phyloP scores from a whole-genome alignment of 768 basidiomycete genomes.

The Lactifluus subvellereus region DNA sequence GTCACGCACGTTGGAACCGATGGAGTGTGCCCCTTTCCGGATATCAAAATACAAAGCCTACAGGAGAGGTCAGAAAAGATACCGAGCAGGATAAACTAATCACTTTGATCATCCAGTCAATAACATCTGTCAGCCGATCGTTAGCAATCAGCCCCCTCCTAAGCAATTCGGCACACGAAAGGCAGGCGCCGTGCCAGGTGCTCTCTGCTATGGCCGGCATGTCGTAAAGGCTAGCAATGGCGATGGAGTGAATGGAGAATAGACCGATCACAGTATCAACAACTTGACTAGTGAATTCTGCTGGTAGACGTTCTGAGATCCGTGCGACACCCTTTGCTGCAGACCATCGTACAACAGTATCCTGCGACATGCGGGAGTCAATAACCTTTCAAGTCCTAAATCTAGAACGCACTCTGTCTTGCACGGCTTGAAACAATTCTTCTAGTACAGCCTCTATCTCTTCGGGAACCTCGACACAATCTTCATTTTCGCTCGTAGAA shows the following conservation, averaged over 20 bases:
- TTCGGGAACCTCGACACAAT: slow-evolving; percentile 65
- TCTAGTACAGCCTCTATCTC: slow-evolving; percentile 72
- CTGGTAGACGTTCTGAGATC: slow-evolving; percentile 73
- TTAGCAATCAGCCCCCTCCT: slow-evolving; percentile 66
- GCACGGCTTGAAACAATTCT: slow-evolving; percentile 62
- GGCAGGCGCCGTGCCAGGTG: slow-evolving; percentile 92
- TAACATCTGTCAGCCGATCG: slow-evolving; percentile 52
- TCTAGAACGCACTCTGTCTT: slow-evolving; percentile 64
- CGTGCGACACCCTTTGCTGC: slow-evolving; percentile 89
- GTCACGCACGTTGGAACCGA: slow-evolving; percentile 92
- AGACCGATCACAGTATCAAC: slow-evolving; percentile 68
- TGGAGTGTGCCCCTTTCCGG: slow-evolving; percentile 85
- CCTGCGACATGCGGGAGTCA: slow-evolving; percentile 43
- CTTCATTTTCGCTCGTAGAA: slow-evolving; percentile 26
- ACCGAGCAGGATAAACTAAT: neutral
- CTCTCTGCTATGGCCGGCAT: slow-evolving; percentile 73
- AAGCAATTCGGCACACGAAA: slow-evolving; percentile 90
- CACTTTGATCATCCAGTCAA: slow-evolving; percentile 82
- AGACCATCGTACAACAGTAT: slow-evolving; percentile 92
- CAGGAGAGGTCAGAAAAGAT: slow-evolving; percentile 13
- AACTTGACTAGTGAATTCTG: slow-evolving; percentile 73
- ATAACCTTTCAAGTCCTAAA: neutral
- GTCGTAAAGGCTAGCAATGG: slow-evolving; percentile 59
- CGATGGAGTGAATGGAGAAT: slow-evolving; percentile 70
- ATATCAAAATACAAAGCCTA: slow-evolving; percentile 92